Evolutionary conservation across 2,329 filamentous ascomycete species (phyloP).

Genomic region (Apiospora koreana): DNA sequence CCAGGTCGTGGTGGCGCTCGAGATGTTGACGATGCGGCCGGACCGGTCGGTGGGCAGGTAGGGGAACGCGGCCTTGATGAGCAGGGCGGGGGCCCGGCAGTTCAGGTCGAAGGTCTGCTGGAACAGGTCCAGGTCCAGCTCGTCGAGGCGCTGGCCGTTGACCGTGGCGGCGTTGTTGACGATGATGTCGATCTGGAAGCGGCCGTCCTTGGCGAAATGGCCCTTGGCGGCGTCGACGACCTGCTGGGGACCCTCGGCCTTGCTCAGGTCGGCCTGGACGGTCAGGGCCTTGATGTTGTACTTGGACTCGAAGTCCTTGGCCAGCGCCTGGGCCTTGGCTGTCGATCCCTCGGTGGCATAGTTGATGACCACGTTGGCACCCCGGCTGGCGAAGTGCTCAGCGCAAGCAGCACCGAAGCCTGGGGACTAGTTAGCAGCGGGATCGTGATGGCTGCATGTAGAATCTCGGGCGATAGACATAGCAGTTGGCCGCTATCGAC

Average conservation of each 20-base stretch:
- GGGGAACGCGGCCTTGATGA: conserved; percentile 71
- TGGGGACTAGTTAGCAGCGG: conserved; percentile 32
- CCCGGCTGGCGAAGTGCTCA: conserved; percentile 71
- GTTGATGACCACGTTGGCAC: conserved; percentile 68
- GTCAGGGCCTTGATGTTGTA: conserved; percentile 62
- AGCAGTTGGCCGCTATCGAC: too few relatives aligned
- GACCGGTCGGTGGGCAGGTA: conserved; percentile 70
- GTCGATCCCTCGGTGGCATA: conserved; percentile 56
- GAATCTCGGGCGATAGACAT: not conserved
- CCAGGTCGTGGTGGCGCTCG: conserved; percentile 53
- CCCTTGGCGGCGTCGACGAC: conserved; percentile 61
- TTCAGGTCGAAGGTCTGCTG: conserved; percentile 75
- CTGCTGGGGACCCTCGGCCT: conserved; percentile 58
- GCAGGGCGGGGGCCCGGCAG: conserved; percentile 76
- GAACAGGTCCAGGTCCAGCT: conserved; percentile 68
- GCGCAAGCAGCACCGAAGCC: conserved; percentile 70
- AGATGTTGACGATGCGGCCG: conserved; percentile 56
- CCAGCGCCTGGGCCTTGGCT: conserved; percentile 59
- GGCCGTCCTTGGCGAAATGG: conserved; percentile 50
- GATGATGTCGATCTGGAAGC: conserved; percentile 76
- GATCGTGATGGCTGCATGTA: not conserved
- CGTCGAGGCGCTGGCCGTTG: conserved; percentile 64
- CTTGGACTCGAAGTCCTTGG: conserved; percentile 53
- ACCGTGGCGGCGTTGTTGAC: conserved; percentile 83
- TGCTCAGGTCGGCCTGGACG: conserved; percentile 72